Percentiles rank a stretch among this genome's conserved stretches.
These are phyloP conservation scores for Ascochyta viciae-villosae DNA, from an alignment of 2,329 filamentous ascomycete genomes.

Conservation along the genomic window DNA sequence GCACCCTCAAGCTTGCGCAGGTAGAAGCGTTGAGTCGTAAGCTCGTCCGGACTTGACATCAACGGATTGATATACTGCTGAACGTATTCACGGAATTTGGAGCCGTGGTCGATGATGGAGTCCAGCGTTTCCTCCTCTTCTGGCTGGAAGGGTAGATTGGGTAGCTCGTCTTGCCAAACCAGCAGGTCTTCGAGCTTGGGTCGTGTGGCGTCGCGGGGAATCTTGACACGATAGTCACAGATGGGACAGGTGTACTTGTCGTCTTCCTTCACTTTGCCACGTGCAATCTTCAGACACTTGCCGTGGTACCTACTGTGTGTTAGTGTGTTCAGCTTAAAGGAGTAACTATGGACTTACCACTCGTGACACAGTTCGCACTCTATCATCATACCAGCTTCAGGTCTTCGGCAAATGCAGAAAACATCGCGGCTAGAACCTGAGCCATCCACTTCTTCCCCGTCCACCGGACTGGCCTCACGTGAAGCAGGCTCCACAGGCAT, in stretches of 20 bases:
- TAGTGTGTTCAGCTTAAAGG: conserved; percentile 18
- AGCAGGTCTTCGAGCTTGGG: conserved; percentile 92
- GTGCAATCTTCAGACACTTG: conserved; percentile 96
- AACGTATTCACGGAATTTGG: conserved; percentile 84
- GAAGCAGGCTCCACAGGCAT: conserved; percentile 92
- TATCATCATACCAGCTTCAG: conserved; percentile 99
- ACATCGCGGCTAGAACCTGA: conserved; percentile 72
- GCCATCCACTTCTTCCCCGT: conserved; percentile 54
- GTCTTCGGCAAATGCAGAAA: conserved; percentile 93
- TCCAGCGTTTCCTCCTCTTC: conserved; percentile 88
- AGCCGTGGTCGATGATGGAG: conserved; percentile 86
- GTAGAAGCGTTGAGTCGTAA: conserved; percentile 91
- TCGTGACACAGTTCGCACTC: conserved; percentile 98
- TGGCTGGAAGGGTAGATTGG: conserved; percentile 85
- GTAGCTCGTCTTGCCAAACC: conserved; percentile 83
- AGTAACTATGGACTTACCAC: conserved; percentile 69
- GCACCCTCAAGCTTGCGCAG: conserved; percentile 96
- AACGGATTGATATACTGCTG: conserved; percentile 80
- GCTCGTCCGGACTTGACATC: conserved; percentile 82
- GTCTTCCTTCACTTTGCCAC: conserved; percentile 97
- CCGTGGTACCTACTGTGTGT: conserved; percentile 83
- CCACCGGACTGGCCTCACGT: conserved; percentile 73
- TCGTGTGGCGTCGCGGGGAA: conserved; percentile 92
- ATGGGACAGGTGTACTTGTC: conserved; percentile 99
- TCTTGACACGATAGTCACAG: conserved; percentile 96